Percentiles rank a stretch among this genome's conserved stretches.
Evolutionary conservation across 352 stramenopile genomes (phyloP).

Genomic region (Phytophthora boehmeriae): DNA sequence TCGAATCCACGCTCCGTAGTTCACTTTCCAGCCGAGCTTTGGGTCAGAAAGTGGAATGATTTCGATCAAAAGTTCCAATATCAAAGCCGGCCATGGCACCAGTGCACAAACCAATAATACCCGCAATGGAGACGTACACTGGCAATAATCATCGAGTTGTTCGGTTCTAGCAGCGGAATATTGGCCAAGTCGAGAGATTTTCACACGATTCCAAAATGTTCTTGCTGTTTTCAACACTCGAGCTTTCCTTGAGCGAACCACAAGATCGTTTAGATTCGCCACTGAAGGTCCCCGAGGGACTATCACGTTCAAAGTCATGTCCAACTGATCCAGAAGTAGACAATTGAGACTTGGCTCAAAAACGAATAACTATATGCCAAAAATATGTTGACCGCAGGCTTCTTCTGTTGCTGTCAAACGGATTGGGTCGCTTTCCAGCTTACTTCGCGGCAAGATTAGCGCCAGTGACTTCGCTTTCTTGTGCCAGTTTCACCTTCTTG

Average conservation of each 20-base stretch:
- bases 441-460: too few relatives aligned
- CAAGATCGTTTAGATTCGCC: too few relatives aligned
- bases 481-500: too few relatives aligned
- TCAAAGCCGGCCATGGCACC: background rate
- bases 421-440: too few relatives aligned
- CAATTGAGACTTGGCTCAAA: too few relatives aligned
- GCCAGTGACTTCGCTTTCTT: too few relatives aligned
- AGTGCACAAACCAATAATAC: conserved; percentile 1
- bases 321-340: too few relatives aligned
- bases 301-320: background rate
- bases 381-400: too few relatives aligned
- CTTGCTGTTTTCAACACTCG: too few relatives aligned
- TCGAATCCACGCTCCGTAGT: conserved; percentile 15
- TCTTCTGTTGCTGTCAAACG: too few relatives aligned
- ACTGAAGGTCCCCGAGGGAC: background rate
- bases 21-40: conserved; percentile 12
- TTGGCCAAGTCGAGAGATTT: conserved; percentile 9
- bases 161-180: conserved; percentile 8
- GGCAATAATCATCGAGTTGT: conserved; percentile 1
- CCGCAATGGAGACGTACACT: background rate
- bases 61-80: conserved; percentile 11
- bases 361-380: too few relatives aligned
- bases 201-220: conserved; percentile 4
- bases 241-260: too few relatives aligned
- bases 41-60: conserved; percentile 17